These are phyloP conservation scores for Amphirosellinia nigrospora DNA, from an alignment of 495 filamentous ascomycete species.

Conservation along the genomic window DNA sequence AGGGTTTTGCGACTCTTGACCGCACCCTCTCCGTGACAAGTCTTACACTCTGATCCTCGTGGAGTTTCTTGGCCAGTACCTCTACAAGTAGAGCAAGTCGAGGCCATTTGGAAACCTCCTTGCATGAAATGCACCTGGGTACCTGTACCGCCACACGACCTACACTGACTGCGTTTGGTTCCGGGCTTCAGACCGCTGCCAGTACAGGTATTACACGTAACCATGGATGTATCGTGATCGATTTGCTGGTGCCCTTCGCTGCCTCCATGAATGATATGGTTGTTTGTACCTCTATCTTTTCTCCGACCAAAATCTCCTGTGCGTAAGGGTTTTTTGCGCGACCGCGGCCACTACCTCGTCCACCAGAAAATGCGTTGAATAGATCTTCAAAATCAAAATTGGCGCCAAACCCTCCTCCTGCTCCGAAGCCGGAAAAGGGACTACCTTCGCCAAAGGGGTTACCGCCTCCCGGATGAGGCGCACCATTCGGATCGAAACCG, in stretches of 20 bases:
- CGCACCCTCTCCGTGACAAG: slow-evolving; percentile 81
- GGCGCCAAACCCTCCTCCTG: slow-evolving; percentile 66
- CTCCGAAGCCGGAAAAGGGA: slow-evolving; percentile 68
- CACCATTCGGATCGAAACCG: slow-evolving; percentile 80
- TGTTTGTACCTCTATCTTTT: slow-evolving; percentile 92
- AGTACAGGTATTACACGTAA: slow-evolving; percentile 77
- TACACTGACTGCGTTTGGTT: slow-evolving; percentile 72
- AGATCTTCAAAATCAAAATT: slow-evolving; percentile 96
- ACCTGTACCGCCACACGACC: slow-evolving; percentile 83
- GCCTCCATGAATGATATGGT: slow-evolving; percentile 96
- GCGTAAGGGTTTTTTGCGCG: slow-evolving; percentile 67
- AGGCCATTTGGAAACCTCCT: slow-evolving; percentile 93
- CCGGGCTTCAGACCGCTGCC: slow-evolving; percentile 87
- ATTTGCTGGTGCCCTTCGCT: slow-evolving; percentile 82
- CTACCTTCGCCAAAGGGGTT: slow-evolving; percentile 61
- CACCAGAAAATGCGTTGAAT: slow-evolving; percentile 83
- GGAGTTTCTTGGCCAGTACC: slow-evolving; percentile 77
- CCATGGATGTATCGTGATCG: slow-evolving; percentile 76
- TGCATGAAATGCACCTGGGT: slow-evolving; percentile 85
- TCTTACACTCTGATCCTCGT: slow-evolving; percentile 75
- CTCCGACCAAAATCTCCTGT: slow-evolving; percentile 79
- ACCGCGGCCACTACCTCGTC: slow-evolving; percentile 58
- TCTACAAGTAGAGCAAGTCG: slow-evolving; percentile 80
- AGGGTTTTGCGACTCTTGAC: slow-evolving; percentile 78
- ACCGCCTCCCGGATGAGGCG: slow-evolving; percentile 73